A percentile compares a stretch with the other conserved stretches of the same genome.
Evolutionary conservation across 2,329 filamentous ascomycete species (phyloP).

Genomic region (Cercospora sp.): DNA sequence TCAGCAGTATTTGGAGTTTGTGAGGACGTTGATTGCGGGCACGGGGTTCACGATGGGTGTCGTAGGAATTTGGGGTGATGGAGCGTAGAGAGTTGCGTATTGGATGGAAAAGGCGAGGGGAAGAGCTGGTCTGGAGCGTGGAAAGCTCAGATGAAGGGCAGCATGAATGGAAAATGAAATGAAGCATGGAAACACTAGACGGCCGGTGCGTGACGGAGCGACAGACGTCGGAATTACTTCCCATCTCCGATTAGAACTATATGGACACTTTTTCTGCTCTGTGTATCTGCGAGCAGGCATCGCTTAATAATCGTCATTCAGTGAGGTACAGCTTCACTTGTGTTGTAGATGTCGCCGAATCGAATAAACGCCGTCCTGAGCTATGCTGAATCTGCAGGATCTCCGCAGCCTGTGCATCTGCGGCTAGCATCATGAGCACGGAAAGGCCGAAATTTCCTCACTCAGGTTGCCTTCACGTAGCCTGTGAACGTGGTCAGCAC

Average conservation of each 20-base stretch:
- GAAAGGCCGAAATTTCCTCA: neutral
- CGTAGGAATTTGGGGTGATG: conserved; percentile 53
- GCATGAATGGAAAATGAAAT: neutral
- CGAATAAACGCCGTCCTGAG: neutral
- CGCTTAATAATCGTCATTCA: neutral
- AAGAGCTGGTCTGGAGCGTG: neutral
- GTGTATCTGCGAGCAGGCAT: neutral
- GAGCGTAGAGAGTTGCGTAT: conserved; percentile 27
- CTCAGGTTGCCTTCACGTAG: conserved; percentile 29
- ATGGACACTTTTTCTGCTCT: neutral
- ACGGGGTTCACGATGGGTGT: conserved; percentile 50
- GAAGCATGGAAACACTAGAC: conserved; percentile 1
- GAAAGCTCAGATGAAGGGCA: neutral
- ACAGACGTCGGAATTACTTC: neutral
- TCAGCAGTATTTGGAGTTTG: conserved; percentile 45
- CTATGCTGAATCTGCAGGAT: neutral
- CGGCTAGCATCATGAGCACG: neutral
- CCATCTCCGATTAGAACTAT: neutral
- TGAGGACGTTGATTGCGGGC: conserved; percentile 46
- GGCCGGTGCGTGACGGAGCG: neutral
- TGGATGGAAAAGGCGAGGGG: neutral
- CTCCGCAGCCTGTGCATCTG: neutral
- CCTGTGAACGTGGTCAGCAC: conserved; percentile 21
- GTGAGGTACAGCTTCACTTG: neutral
- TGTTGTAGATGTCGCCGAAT: neutral